Evolutionary conservation across 1,284 basidiomycete genomes (phyloP), one percentile per base, ranked within the genome.

Genomic region (Tylopilus orsonianus): DNA sequence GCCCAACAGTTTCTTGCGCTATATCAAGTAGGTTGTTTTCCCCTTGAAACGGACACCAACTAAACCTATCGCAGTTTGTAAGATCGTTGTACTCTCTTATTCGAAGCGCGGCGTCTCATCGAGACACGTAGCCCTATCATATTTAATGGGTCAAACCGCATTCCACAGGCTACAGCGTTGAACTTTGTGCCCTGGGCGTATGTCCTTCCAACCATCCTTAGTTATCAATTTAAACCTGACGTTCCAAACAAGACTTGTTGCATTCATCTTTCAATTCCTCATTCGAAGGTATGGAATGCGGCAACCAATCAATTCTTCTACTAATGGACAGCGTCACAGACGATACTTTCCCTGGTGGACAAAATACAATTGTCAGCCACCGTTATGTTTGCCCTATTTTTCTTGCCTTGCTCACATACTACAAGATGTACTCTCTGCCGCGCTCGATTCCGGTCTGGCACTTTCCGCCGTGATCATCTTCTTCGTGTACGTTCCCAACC

Each of bases 291-390:
- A 12, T 3, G 53, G 23, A 20, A 18, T 23, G 2, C 27, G 59
- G 5, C 30, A 57, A 29, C 58, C 69, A 18, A 8, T 18, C 9
- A 5, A 13, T 55, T 53, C 5, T n/a, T 16, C 4, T n/a, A 27
- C 5, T 9, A n/a, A 8, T 56, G 1, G 20, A 71, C 12, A 7
- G 9, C 7, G 67, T 44, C 8, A 4, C 43, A 74, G 75, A 50
- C 71, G 76, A 39, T 71, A 79, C 56, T 87, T 87, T 69, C 67
- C 75, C 0, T 87, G 83, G 81, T 88, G 85, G 85, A 75, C 78
- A 19, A 85, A 85, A 67, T 86, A 83, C 66, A 85, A 85, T 60
- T 85, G 77, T 76, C 53, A 38, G 45, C n/a, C n/a, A n/a, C n/a
- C n/a, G n/a, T n/a, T n/a, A n/a, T n/a, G n/a, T n/a, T n/a, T n/a